Evolutionary conservation across 2,329 filamentous ascomycete genomes (phyloP).

Genomic region (Phaeomoniella chlamydospora): DNA sequence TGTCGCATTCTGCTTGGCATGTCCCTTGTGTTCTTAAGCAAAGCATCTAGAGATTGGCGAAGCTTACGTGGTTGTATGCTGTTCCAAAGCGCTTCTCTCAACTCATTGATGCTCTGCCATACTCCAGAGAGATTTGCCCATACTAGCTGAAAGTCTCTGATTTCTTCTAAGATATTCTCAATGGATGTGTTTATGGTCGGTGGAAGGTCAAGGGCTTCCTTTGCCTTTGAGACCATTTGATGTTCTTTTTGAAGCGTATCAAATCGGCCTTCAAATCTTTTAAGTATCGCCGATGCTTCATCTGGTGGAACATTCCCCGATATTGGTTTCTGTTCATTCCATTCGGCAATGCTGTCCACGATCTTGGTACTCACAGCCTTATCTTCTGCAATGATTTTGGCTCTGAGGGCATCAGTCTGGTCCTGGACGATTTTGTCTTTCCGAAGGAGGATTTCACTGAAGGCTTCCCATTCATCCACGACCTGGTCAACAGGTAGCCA

Average conservation of each 20-base stretch:
- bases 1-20: constrained; percentile 99
- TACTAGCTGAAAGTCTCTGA: constrained; percentile 96
- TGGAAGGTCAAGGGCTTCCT: constrained; percentile 87
- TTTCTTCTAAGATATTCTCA: constrained; percentile 77
- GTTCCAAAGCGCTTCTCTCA: constrained; percentile 84
- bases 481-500: constrained; percentile 96
- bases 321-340: constrained; percentile 94
- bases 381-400: constrained; percentile 91
- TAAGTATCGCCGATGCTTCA: constrained; percentile 69
- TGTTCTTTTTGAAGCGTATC: constrained; percentile 75
- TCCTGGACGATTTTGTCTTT: constrained; percentile 95
- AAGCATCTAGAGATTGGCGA: constrained; percentile 70
- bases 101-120: constrained; percentile 90
- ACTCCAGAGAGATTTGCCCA: constrained; percentile 94
- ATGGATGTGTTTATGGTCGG: constrained; percentile 68
- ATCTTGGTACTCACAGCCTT: constrained; percentile 83
- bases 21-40: constrained; percentile 96
- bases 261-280: constrained; percentile 70
- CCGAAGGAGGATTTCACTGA: constrained; percentile 81
- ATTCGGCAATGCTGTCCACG: constrained; percentile 66
- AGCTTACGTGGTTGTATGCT: constrained; percentile 92
- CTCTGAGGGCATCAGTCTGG: constrained; percentile 84
- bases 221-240: constrained; percentile 89
- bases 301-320: constrained; percentile 87
- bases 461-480: constrained; percentile 84